These are phyloP conservation scores for Ophiostoma sp. DNA, from an alignment of 2,329 filamentous ascomycete species.

Conservation along the genomic window DNA sequence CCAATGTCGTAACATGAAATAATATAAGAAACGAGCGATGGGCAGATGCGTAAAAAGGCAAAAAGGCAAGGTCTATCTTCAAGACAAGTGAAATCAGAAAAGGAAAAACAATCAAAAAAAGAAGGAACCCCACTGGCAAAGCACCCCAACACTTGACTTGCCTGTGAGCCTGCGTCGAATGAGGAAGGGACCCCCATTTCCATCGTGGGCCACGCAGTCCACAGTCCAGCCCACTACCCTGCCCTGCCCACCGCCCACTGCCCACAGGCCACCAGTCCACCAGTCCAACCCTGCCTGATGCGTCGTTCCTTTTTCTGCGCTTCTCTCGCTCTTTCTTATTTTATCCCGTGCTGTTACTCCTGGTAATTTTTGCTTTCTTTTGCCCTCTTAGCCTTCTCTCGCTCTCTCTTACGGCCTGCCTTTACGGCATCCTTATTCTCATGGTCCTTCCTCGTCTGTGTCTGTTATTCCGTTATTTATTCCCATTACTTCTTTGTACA, in stretches of 20 bases:
- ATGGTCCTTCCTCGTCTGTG: not conserved
- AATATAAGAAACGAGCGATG: not conserved
- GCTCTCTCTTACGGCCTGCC: not conserved
- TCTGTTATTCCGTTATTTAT: not conserved
- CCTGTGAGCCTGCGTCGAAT: conserved; percentile 13
- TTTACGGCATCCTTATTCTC: not conserved
- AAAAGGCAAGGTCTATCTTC: not conserved
- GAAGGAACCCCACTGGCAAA: conserved; percentile 16
- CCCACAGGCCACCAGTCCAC: not conserved
- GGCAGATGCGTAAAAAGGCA: conserved; percentile 4
- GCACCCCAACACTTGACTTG: conserved; percentile 17
- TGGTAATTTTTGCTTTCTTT: not conserved
- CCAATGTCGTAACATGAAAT: not conserved
- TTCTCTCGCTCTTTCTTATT: conserved; percentile 14
- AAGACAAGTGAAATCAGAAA: conserved; percentile 13
- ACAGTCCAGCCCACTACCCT: not conserved
- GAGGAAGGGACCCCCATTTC: conserved; percentile 18
- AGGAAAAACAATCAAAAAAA: conserved; percentile 3
- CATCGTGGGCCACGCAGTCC: not conserved
- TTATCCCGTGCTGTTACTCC: not conserved
- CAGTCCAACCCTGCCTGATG: conserved; percentile 8
- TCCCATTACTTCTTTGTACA: not conserved
- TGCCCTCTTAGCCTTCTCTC: not conserved
- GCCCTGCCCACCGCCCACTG: not conserved
- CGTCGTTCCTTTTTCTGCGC: not conserved